Evolutionary conservation across 495 filamentous ascomycete genomes (phyloP), one percentile per base, ranked within the genome.

Genomic region (Diplogelasinospora grovesii): DNA sequence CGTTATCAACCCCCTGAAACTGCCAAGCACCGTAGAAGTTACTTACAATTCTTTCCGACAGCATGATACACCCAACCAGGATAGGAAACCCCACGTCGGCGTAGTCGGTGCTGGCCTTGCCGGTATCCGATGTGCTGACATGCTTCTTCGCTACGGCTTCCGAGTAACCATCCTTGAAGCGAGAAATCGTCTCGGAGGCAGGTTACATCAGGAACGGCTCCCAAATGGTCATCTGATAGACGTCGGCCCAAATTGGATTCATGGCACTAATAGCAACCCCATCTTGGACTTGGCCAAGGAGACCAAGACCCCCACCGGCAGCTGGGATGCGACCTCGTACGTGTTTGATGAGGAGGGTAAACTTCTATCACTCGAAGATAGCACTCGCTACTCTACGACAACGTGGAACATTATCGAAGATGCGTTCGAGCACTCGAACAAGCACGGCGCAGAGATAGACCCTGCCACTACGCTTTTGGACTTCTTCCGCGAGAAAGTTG

Each of bases 181-280:
- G 7, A 73, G 90, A 40, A 69, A 89, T 63, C 74, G 92, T 21
- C 61, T 94, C 40, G 92, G 92, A 8, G 92, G 92, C 6, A 75
- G 90, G 41, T 77, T 94, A 62, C 63, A 65, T 33, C 74, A 77
- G 48, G 52, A 62, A 26, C 54, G 41, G n/a, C 53, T 76, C 0
- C 61, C 69, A 3, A 66, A 65, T 15, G 70, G 65, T 6, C 66
- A 73, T 13, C 43, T 70, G n/a, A 57, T 74, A 9, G 69, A 72
- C 50, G 83, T 86, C 15, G 90, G 90, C 5, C 82, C 90, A 5
- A 97, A 96, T 54, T 96, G 90, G 90, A 93, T 95, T 19, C 90
- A 97, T 59, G 92, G 92, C 24, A 83, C 84, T 0, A 73, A 80
- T 1, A 63, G 83, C 34, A 98, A 95, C 55, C 89, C 92, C 4